Percentiles rank a stretch among this genome's conserved stretches.
Conservation (phyloP, 1,284 basidiomycete genomes). For the Sanguinoderma infundibulare region DNA sequence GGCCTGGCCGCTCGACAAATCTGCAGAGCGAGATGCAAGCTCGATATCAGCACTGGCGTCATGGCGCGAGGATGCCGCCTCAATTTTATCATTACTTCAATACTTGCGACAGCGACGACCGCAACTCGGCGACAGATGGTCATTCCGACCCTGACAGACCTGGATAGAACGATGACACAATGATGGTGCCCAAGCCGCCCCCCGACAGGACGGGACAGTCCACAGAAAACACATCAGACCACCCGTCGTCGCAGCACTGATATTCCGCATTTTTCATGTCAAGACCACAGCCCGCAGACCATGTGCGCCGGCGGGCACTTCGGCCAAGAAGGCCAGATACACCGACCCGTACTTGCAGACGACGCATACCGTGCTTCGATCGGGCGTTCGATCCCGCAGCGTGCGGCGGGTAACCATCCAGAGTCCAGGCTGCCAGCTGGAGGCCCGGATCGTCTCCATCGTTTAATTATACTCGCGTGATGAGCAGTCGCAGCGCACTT, state of each 20-base stretch:
- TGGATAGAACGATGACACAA: background rate
- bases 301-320: background rate
- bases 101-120: background rate
- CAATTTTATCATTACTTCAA: background rate
- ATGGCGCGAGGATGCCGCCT: background rate
- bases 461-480: too few species aligned
- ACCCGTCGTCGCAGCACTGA: background rate
- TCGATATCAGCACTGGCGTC: background rate
- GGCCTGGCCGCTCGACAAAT: too few species aligned
- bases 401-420: background rate
- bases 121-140: background rate
- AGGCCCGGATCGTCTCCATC: background rate
- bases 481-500: too few species aligned
- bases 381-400: background rate
- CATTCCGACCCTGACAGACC: background rate
- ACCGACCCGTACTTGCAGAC: background rate
- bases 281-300: background rate
- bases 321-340: background rate
- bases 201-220: too few species aligned
- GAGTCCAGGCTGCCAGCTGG: background rate
- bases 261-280: background rate
- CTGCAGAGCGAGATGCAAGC: background rate
- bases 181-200: background rate
- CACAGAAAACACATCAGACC: background rate
- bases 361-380: background rate